A percentile compares a stretch with the other conserved stretches of the same genome.
Evolutionary conservation across 257 asterid genomes (phyloP).

Genomic region (Solanum ahanhuiri): DNA sequence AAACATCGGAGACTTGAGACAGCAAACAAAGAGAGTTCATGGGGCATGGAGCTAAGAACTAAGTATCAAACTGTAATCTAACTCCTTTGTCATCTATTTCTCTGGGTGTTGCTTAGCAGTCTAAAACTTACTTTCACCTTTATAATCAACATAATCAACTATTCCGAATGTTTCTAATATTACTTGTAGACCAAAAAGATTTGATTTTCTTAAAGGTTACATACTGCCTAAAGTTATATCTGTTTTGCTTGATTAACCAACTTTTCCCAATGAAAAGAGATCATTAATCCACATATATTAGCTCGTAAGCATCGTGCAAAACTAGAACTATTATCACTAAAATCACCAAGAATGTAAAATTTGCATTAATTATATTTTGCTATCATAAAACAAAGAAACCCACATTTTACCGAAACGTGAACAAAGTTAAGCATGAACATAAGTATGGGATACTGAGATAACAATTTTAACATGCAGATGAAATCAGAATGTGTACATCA

Average conservation of each 20-base stretch:
- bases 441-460: neutral
- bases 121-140: neutral
- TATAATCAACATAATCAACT: neutral
- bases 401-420: neutral
- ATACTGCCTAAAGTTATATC: neutral
- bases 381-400: neutral
- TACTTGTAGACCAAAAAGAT: neutral
- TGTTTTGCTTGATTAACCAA: neutral
- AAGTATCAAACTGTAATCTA: neutral
- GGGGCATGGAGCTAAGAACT: neutral
- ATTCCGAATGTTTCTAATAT: neutral
- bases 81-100: neutral
- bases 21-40: neutral
- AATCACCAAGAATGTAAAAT: neutral
- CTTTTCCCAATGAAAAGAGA: neutral
- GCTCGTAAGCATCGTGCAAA: neutral
- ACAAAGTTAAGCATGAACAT: neutral
- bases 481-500: neutral
- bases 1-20: neutral
- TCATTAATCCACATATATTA: neutral
- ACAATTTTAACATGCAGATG: neutral
- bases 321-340: neutral
- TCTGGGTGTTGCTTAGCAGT: neutral
- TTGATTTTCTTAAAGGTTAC: neutral
- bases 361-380: neutral